Base-by-base conservation (phyloP, 2,329 filamentous ascomycete species). In the Helotiales sp. region DNA sequence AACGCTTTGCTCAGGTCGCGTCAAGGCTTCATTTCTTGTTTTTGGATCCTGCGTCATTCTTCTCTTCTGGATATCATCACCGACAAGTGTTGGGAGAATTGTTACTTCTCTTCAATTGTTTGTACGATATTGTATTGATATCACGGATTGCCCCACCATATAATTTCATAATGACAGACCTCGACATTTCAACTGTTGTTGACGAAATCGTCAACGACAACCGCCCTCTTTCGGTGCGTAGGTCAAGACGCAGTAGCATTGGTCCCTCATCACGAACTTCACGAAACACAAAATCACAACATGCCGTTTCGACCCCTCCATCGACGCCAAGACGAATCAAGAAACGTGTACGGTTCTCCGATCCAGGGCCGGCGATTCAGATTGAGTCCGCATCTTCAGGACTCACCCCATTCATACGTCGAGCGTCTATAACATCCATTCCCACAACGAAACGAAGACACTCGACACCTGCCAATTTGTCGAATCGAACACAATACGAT, bases 301-400 rank as follows among this genome's bases (percentile, higher is more conserved):
- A 64, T 54, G 67, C 67, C 17, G 60, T 68, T 17, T 63, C 64
- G 22, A 69, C 67, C 3, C 69, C 69, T 8, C 66, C 68, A 47
- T 48, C 60, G 42, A 68, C 69, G 33, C 66, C 67, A 9, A 66
- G 62, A 58, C 56, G 64, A 36, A 42, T 70, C 1, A 81, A 76
- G 64, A 81, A 80, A 63, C 75, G 75, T 56, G 82, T 85, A 22
- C 80, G 83, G 34, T 85, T 86, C 71, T 86, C 84, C 0, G 82
- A 86, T 38, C 81, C 82, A 8, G 82, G 80, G 0, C 74, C 75
- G 1, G 67, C 72, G 0, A 58, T 72, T 34, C 58, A 70, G 15
- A 57, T 63, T 17, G 59, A 69, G 10, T 55, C 54, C 4, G 65
- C 65, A 9, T 75, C 78, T 2, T 84, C 79, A 0, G 83, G 84